Evolutionary conservation across 2,329 filamentous ascomycete species (phyloP), one percentile per base, ranked within the genome.

Genomic region (Diaporthe longicolla): DNA sequence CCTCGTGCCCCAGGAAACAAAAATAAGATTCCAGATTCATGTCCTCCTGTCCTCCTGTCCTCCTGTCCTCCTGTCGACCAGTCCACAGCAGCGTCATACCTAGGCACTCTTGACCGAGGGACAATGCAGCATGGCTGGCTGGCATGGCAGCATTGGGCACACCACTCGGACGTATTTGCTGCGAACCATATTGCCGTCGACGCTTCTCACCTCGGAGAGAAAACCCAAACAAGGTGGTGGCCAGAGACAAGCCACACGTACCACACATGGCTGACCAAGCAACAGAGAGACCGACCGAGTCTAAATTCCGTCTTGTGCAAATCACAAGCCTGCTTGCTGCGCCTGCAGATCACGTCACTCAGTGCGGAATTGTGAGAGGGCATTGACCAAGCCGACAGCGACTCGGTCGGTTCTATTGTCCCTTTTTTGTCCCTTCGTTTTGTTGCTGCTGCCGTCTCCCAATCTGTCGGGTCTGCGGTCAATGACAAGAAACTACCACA

Each of bases 21-120:
- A 66, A 66, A 37, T 37, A 52, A 35, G 63, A 66, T 66, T 66
- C 63, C 45, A 66, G 63, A 66, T 66, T 37, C 61, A 66, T 66
- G 32, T 45, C 43, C 43, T 66, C 61, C 17, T 66, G 29, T 26
- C 17, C 59, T 65, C 59, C n/a, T 66, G 29, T 35, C 15, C 43
- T 35, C 24, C 2, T 43, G 40, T 6, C 5, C 10, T 35, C 24
- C 2, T 43, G 40, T 6, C 5, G 3, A 37, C 37, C 37, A 11
- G 40, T 43, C 40, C 40, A 43, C 40, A 35, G 43, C 21, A 8
- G 35, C 61, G 26, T 66, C 45, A 43, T 19, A 43, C 40, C 40
- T 19, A 19, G 40, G 52, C 52, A 19, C 61, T 32, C 45, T 26
- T 35, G 29, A 52, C 45, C 63, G 45, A 50, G 29, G 32, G 26